Evolutionary conservation across 78 protist genomes (phyloP), one percentile per base, ranked within the genome.

Genomic region (Dictyostelium citrinum): DNA sequence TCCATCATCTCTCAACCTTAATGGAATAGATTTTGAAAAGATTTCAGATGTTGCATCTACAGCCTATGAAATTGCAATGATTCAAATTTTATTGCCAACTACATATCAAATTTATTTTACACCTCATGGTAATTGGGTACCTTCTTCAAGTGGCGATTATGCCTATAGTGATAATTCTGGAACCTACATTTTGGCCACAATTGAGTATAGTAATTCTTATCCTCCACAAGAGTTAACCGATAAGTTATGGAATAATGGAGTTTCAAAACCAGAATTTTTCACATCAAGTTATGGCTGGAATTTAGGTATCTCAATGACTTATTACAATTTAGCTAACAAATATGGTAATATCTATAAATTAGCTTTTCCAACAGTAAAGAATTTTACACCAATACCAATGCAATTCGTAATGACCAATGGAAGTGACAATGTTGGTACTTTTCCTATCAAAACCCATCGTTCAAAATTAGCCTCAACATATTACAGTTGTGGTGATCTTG

Each of bases 71-170:
- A 46, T 33, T n/a, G 27, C 84, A 79, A 31, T 79, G 17, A 29
- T 79, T 31, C 84, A 79, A 79, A 55, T 79, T 49, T 35, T 79
- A 46, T n/a, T 79, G n/a, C 84, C 84, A 79, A 31, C 72, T 1
- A 27, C 35, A 0, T 79, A 33, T 16, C 84, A 79, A 55, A 79
- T 79, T 5, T 79, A 79, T 14, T 74, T 33, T 74, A 33, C 29
- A 33, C 3, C 45, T 5, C 0, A 1, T 16, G 64, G 64, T 14
- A 20, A 20, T 20, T 20, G 5, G 20, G 64, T 20, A 20, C 64
- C 64, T 14, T 20, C 3, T 55, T 14, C 64, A 14, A 4, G 5
- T 55, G 6, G 27, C 20, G 64, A 55, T 55, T 55, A 5, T 27
- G 64, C 64, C 20, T 55, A 20, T 17, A 55, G 24, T 55, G 64